Evolutionary conservation across 208 protist species (phyloP).

Genomic region (Leishmania tropica): DNA sequence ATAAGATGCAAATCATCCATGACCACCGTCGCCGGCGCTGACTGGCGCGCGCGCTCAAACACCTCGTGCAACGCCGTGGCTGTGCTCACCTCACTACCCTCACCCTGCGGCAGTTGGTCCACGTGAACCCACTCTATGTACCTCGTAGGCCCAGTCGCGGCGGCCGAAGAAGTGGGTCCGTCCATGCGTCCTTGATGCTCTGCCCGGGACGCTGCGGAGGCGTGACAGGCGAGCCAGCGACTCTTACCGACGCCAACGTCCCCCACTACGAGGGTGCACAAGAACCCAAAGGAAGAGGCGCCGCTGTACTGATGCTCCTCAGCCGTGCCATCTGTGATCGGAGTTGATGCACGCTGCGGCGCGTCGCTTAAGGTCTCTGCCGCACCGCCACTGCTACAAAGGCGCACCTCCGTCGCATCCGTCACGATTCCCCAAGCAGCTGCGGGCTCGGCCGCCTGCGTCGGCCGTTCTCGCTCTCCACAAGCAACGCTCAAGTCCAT

Average conservation of each 20-base stretch:
- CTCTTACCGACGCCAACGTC: constrained; percentile 55
- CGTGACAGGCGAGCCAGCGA: constrained; percentile 26
- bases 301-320: neutral
- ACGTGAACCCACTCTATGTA: constrained; percentile 33
- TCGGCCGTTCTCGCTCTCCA: neutral
- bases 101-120: constrained; percentile 48
- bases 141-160: neutral
- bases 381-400: neutral
- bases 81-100: constrained; percentile 47
- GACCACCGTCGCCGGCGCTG: constrained; percentile 75
- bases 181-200: neutral
- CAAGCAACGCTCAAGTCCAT: constrained; percentile 1
- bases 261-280: constrained; percentile 46
- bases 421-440: constrained; percentile 30
- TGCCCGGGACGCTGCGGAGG: neutral
- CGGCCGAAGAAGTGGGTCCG: neutral
- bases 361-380: neutral
- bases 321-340: too few relatives aligned
- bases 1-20: constrained; percentile 65
- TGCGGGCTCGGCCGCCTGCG: neutral
- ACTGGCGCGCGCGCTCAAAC: constrained; percentile 88
- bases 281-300: neutral
- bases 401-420: constrained; percentile 28
- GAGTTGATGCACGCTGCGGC: neutral
- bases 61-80: constrained; percentile 93